phyloP scores from a whole-genome alignment of 2,329 filamentous ascomycete genomes.

The Fusarium haematococcum region DNA sequence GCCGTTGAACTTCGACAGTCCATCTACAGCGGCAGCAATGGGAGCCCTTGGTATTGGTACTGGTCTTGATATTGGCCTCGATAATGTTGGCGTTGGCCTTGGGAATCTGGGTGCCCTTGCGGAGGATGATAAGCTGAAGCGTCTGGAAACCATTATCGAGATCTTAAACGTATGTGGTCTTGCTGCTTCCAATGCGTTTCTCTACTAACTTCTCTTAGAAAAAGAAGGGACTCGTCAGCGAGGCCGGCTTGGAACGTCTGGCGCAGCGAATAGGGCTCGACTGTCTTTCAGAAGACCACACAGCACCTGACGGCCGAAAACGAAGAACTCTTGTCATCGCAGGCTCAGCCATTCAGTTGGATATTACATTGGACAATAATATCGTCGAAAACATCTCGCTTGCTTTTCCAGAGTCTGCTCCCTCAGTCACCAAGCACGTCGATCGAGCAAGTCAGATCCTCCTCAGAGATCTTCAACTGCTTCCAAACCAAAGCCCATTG shows the following conservation, averaged over 20 bases:
- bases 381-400: conserved; percentile 73
- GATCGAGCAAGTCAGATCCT: conserved; percentile 74
- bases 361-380: conserved; percentile 72
- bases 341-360: conserved; percentile 69
- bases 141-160: conserved; percentile 64
- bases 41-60: conserved; percentile 64
- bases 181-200: not conserved
- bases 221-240: conserved; percentile 74
- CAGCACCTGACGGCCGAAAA: conserved; percentile 60
- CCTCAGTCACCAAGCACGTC: conserved; percentile 69
- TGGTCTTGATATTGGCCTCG: conserved; percentile 65
- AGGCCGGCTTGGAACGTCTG: conserved; percentile 79
- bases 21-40: conserved; percentile 71
- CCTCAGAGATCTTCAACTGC: conserved; percentile 71
- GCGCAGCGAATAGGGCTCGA: conserved; percentile 76
- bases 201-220: conserved; percentile 44
- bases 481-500: conserved; percentile 70
- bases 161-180: conserved; percentile 59
- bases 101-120: conserved; percentile 56
- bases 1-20: conserved; percentile 72
- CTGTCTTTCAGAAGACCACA: conserved; percentile 68
- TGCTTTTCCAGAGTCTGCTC: conserved; percentile 69
- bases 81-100: conserved; percentile 62
- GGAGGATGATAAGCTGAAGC: conserved; percentile 67
- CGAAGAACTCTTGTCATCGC: conserved; percentile 70